phyloP scores from a whole-genome alignment of 1,139 yeast species.

The Suhomyces atakaporum region DNA sequence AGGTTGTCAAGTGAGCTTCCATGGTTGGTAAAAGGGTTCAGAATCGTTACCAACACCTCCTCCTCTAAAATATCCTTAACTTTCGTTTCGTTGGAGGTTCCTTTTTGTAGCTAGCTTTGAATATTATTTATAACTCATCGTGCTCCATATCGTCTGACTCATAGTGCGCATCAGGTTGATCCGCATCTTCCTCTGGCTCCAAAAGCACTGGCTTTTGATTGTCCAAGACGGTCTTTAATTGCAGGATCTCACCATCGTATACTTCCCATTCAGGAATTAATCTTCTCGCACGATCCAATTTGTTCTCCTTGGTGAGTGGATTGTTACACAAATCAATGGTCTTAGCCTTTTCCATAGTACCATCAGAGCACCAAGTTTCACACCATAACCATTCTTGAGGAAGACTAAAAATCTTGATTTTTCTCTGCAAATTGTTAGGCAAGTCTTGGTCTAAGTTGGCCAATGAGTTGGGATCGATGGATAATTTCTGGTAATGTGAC shows the following conservation, averaged over 20 bases:
- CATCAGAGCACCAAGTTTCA: slow-evolving; percentile 89
- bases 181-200: slow-evolving; percentile 2
- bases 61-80: too few relatives aligned
- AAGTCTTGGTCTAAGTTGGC: slow-evolving; percentile 89
- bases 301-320: slow-evolving; percentile 77
- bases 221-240: too few relatives aligned
- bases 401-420: slow-evolving; percentile 66
- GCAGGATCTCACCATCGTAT: slow-evolving; percentile 55
- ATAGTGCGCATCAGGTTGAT: not conserved
- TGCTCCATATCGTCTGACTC: slow-evolving; percentile 13
- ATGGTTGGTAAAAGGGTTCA: too few relatives aligned
- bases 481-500: slow-evolving; percentile 81
- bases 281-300: slow-evolving; percentile 70
- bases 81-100: too few relatives aligned
- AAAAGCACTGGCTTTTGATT: slow-evolving; percentile 4
- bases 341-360: slow-evolving; percentile 58
- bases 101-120: too few relatives aligned
- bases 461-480: slow-evolving; percentile 77
- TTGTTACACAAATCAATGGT: slow-evolving; percentile 84
- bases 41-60: too few relatives aligned
- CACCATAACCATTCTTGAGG: slow-evolving; percentile 92
- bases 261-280: slow-evolving; percentile 76
- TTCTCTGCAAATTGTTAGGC: slow-evolving; percentile 78
- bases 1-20: too few relatives aligned
- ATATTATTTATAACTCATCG: slow-evolving; percentile 21